Conservation (phyloP, 164 flowering plant genomes). For the Liriodendron chinense region DNA sequence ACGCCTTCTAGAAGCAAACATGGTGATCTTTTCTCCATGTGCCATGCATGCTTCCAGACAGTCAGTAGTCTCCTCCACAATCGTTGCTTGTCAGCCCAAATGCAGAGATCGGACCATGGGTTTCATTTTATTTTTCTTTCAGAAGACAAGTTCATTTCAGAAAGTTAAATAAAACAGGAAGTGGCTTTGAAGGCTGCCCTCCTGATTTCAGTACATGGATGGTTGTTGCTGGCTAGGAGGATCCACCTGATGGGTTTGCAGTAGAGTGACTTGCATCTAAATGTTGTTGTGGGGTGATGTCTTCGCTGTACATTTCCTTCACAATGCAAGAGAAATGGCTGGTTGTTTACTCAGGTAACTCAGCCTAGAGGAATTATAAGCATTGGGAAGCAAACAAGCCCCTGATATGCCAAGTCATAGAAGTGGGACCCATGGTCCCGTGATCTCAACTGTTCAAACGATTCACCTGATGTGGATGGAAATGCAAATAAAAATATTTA, state of each 20-base stretch:
- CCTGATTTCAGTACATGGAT: neutral
- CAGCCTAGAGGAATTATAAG: neutral
- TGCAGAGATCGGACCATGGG: neutral
- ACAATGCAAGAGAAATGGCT: conserved; percentile 10
- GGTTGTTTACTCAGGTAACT: neutral
- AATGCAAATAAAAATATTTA: neutral
- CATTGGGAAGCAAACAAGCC: neutral
- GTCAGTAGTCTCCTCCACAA: neutral
- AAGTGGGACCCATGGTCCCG: neutral
- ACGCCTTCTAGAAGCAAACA: neutral
- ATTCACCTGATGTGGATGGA: neutral
- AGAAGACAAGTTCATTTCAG: neutral
- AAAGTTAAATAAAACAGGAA: neutral
- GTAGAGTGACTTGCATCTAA: conserved; percentile 20
- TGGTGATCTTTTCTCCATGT: neutral
- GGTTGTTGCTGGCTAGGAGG: neutral
- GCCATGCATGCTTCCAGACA: neutral
- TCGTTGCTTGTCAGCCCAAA: conserved; percentile 3
- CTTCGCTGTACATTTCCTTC: conserved; percentile 39
- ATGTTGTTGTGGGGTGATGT: conserved; percentile 22
- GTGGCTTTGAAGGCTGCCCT: neutral
- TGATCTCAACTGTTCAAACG: too few relatives aligned
- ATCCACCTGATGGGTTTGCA: conserved; percentile 35
- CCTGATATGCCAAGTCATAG: neutral
- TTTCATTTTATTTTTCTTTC: conserved; percentile 5